A percentile compares a stretch with the other conserved stretches of the same genome.
These are phyloP conservation scores for Fusarium sp. DNA, from an alignment of 2,329 filamentous ascomycete species.

Conservation along the genomic window DNA sequence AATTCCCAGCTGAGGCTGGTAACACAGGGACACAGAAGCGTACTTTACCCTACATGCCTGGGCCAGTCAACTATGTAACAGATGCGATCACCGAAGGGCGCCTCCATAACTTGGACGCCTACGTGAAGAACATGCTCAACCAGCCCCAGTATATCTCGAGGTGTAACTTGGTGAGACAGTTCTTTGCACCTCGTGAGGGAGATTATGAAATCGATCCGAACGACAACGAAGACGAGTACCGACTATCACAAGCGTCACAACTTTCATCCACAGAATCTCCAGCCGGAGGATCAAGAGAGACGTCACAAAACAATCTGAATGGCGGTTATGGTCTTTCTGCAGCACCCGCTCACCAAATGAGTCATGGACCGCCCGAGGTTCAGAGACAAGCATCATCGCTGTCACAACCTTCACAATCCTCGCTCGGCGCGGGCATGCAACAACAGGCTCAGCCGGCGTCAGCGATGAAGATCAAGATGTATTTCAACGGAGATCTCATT, in stretches of 20 bases:
- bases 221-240: slow-evolving; percentile 80
- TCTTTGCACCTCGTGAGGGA: slow-evolving; percentile 90
- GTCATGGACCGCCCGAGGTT: slow-evolving; percentile 51
- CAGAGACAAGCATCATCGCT: slow-evolving; percentile 46
- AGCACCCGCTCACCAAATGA: slow-evolving; percentile 58
- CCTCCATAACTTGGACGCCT: slow-evolving; percentile 92
- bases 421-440: slow-evolving; percentile 62
- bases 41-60: slow-evolving; percentile 95
- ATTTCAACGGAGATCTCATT: slow-evolving; percentile 91
- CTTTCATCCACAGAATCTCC: slow-evolving; percentile 75
- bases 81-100: slow-evolving; percentile 95
- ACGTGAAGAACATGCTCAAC: slow-evolving; percentile 89
- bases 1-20: slow-evolving; percentile 92
- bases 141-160: slow-evolving; percentile 88
- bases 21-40: slow-evolving; percentile 84
- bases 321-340: slow-evolving; percentile 68
- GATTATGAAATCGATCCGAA: slow-evolving; percentile 92
- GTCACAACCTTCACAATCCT: slow-evolving; percentile 61
- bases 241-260: slow-evolving; percentile 78
- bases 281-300: slow-evolving; percentile 63
- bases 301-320: slow-evolving; percentile 69
- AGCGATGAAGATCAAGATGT: slow-evolving; percentile 93
- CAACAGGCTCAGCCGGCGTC: slow-evolving; percentile 55
- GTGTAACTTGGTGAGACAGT: slow-evolving; percentile 86
- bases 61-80: slow-evolving; percentile 97